A percentile compares a stretch with the other conserved stretches of the same genome.
Conservation (phyloP, 371 early-diverging fungal species). For the Mortierella sp. region DNA sequence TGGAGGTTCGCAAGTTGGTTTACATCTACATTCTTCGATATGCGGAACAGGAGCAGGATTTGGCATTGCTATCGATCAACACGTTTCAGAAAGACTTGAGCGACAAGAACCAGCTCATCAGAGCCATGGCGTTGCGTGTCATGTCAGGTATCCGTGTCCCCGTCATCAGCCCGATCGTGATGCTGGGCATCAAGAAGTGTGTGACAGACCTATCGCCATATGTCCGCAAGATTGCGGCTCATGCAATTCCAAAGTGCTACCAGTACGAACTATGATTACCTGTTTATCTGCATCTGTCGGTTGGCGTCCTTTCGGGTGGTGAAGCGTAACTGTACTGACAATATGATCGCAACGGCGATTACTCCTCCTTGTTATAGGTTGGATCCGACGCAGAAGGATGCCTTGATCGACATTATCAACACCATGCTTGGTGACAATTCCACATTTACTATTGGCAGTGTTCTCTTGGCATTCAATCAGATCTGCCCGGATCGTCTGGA, state of each 20-base stretch:
- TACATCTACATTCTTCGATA: constrained; percentile 94
- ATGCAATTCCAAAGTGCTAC: constrained; percentile 89
- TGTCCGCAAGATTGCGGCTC: constrained; percentile 94
- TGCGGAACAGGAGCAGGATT: constrained; percentile 95
- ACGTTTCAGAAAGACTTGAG: constrained; percentile 96
- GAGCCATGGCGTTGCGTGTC: constrained; percentile 95
- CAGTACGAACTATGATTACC: too few species aligned
- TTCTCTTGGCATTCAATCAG: constrained; percentile 86
- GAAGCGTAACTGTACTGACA: too few species aligned
- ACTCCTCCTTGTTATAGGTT: constrained; percentile 64
- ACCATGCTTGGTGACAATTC: constrained; percentile 86
- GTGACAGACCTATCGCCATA: constrained; percentile 89
- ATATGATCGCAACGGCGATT: too few species aligned
- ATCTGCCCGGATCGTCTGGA: constrained; percentile 89
- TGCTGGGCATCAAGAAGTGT: constrained; percentile 89
- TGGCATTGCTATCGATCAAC: constrained; percentile 93
- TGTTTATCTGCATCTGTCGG: too few species aligned
- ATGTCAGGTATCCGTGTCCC: constrained; percentile 95
- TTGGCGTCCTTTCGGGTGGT: too few species aligned
- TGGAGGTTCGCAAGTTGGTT: constrained; percentile 93
- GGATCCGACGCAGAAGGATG: constrained; percentile 81
- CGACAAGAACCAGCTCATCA: constrained; percentile 92
- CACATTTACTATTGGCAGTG: constrained; percentile 87
- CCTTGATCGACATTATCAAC: constrained; percentile 80
- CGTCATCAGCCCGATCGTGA: constrained; percentile 88